Evolutionary conservation across 2,329 filamentous ascomycete species (phyloP).

Genomic region (Pyricularia sp.): DNA sequence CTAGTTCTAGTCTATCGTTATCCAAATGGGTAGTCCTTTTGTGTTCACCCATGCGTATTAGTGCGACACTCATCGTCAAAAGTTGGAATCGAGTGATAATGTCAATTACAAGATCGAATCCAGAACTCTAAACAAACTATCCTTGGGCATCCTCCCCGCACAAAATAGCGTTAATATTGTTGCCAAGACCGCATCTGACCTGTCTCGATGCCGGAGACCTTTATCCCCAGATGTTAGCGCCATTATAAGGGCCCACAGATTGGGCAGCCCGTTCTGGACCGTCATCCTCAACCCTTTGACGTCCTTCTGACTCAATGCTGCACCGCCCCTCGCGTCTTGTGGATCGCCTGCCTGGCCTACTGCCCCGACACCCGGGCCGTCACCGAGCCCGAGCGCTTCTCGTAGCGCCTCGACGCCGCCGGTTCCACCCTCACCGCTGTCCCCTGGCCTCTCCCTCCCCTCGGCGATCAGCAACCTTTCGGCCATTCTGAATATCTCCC

Average conservation of each 20-base stretch:
- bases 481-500: background rate
- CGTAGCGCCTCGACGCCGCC: background rate
- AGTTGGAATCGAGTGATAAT: no score
- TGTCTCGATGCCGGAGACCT: background rate
- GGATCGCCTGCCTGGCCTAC: background rate
- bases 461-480: background rate
- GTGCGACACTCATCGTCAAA: no score
- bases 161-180: background rate
- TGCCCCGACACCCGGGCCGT: background rate
- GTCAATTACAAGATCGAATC: background rate
- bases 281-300: background rate
- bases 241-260: background rate
- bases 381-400: background rate
- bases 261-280: background rate
- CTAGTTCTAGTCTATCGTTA: no score
- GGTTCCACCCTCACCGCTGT: background rate
- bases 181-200: background rate
- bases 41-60: no score
- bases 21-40: no score
- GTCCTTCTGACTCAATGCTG: background rate
- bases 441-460: background rate
- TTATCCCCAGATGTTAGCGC: background rate
- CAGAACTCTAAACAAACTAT: background rate
- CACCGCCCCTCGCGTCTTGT: background rate
- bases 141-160: background rate